These are phyloP conservation scores for Penicillium sp. DNA, from an alignment of 2,329 filamentous ascomycete genomes.

Conservation along the genomic window DNA sequence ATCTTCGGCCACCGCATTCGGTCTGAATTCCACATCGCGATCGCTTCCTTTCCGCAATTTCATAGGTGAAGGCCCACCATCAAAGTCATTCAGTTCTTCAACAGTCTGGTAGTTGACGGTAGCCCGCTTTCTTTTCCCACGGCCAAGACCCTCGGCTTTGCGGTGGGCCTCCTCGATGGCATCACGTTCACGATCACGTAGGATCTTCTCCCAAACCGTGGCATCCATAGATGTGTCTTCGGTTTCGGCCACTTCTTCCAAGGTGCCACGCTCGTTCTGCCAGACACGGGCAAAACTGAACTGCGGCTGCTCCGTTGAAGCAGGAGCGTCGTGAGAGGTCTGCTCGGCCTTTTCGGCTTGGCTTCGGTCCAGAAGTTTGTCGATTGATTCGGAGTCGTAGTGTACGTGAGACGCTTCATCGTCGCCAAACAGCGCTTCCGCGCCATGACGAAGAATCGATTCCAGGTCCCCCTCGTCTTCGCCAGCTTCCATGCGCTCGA, in stretches of 20 bases:
- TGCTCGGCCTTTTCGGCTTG: conserved; percentile 73
- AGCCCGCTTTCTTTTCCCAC: conserved; percentile 72
- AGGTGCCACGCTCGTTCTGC: conserved; percentile 71
- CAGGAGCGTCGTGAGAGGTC: conserved; percentile 33
- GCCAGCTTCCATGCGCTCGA: conserved; percentile 85
- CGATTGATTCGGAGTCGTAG: conserved; percentile 80
- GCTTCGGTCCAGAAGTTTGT: conserved; percentile 84
- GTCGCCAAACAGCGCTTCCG: conserved; percentile 79
- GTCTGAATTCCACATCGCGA: conserved; percentile 33
- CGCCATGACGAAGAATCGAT: conserved; percentile 82
- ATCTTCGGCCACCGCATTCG: conserved; percentile 25
- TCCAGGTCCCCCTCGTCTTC: conserved; percentile 79
- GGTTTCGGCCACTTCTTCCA: conserved; percentile 59
- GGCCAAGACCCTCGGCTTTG: conserved; percentile 72
- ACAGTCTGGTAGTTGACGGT: conserved; percentile 41
- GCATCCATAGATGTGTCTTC: conserved; percentile 56
- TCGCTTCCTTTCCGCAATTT: conserved; percentile 21
- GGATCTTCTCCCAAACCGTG: conserved; percentile 84
- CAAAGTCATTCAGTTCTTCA: conserved; percentile 13
- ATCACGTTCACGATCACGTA: conserved; percentile 75
- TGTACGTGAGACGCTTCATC: conserved; percentile 67
- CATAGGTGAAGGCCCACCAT: not conserved
- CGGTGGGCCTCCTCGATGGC: conserved; percentile 69
- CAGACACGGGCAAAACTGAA: conserved; percentile 91
- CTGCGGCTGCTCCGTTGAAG: conserved; percentile 64